Evolutionary conservation across 306 rosid species (phyloP).

Genomic region (Malus fusca): DNA sequence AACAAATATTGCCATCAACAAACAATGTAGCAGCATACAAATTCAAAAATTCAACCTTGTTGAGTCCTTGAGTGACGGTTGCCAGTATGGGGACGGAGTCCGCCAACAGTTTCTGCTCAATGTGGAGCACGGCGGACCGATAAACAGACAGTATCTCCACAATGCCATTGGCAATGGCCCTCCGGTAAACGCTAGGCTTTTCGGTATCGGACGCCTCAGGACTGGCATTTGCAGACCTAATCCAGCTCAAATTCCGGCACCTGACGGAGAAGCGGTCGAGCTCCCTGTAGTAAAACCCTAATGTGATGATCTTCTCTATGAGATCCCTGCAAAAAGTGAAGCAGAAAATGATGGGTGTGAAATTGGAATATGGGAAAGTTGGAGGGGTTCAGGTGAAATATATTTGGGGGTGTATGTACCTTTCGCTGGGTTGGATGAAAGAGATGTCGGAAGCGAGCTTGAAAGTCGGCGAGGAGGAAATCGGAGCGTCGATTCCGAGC

Average conservation of each 20-base stretch:
- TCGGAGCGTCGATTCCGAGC: slow-evolving; percentile 36
- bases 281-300: slow-evolving; percentile 92
- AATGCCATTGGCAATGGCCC: slow-evolving; percentile 88
- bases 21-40: background rate
- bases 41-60: slow-evolving; percentile 46
- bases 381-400: background rate
- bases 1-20: background rate
- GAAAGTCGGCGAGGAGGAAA: slow-evolving; percentile 67
- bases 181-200: slow-evolving; percentile 73
- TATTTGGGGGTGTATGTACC: slow-evolving; percentile 27
- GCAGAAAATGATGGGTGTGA: background rate
- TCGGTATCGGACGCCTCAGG: slow-evolving; percentile 25
- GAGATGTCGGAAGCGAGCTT: slow-evolving; percentile 81
- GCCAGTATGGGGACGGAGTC: slow-evolving; percentile 86
- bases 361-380: background rate
- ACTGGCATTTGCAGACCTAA: slow-evolving; percentile 48
- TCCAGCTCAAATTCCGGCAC: slow-evolving; percentile 87
- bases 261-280: slow-evolving; percentile 71
- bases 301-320: slow-evolving; percentile 65
- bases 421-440: slow-evolving; percentile 73
- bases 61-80: slow-evolving; percentile 78
- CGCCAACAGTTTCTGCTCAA: slow-evolving; percentile 78
- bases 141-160: slow-evolving; percentile 79
- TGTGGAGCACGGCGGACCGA: slow-evolving; percentile 74
- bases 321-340: slow-evolving; percentile 52